Conservation (phyloP, 345 rosid species). For the Syzygium oleosum region DNA sequence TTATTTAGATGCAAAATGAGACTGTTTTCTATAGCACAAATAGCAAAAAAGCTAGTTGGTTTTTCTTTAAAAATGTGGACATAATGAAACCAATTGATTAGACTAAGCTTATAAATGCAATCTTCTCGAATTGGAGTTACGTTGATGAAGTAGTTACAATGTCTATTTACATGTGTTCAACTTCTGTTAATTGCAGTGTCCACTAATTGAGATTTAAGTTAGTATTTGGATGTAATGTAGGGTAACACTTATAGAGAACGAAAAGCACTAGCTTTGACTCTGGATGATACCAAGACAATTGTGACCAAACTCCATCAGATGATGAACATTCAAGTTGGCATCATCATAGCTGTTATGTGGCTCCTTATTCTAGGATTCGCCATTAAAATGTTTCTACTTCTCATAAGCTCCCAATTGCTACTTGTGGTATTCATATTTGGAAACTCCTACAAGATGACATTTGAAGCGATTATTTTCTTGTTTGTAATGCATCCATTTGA, state of each 20-base stretch:
- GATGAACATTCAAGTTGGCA: constrained; percentile 18
- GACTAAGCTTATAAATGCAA: too few species aligned
- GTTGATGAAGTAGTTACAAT: too few species aligned
- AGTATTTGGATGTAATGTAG: background rate
- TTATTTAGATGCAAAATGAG: too few species aligned
- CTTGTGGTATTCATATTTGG: constrained; percentile 32
- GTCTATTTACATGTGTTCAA: too few species aligned
- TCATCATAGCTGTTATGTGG: constrained; percentile 16
- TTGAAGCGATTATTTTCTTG: too few species aligned
- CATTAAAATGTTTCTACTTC: constrained; percentile 16
- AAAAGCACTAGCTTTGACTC: constrained; percentile 26
- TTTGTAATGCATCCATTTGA: constrained; percentile 31
- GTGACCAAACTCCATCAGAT: constrained; percentile 32
- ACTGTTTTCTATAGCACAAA: too few species aligned
- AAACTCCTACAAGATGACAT: constrained; percentile 9
- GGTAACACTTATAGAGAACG: constrained; percentile 34
- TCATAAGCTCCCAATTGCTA: constrained; percentile 21
- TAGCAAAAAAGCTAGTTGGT: too few species aligned
- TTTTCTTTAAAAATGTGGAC: too few species aligned
- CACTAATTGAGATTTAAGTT: background rate
- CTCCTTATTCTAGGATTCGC: constrained; percentile 23
- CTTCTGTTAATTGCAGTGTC: background rate
- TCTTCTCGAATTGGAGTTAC: too few species aligned
- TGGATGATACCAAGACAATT: constrained; percentile 35
- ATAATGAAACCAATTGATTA: too few species aligned